These are phyloP conservation scores for Petunia axillaris DNA, from an alignment of 257 asterid genomes.

Conservation along the genomic window DNA sequence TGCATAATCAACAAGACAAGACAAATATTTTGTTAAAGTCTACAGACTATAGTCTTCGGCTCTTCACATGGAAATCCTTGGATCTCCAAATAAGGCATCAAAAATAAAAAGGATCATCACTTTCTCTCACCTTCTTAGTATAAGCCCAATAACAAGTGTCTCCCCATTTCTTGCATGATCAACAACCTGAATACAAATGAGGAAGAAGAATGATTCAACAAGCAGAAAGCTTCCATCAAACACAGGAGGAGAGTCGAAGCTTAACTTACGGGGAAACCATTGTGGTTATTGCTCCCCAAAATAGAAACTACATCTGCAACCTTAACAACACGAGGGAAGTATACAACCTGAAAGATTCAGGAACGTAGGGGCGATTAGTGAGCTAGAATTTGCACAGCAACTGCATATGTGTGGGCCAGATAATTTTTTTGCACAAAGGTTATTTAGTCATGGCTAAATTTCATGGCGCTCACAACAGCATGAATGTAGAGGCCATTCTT, in stretches of 20 bases:
- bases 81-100: not conserved
- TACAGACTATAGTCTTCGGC: not conserved
- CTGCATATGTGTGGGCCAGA: not conserved
- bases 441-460: not conserved
- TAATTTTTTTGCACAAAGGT: not conserved
- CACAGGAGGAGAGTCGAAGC: constrained; percentile 26
- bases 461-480: not conserved
- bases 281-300: constrained; percentile 87
- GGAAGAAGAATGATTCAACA: constrained; percentile 26
- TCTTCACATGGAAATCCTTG: not conserved
- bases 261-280: constrained; percentile 91
- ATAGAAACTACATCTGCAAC: constrained; percentile 83
- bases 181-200: constrained; percentile 61
- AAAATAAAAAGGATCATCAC: constrained; percentile 12
- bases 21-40: not conserved
- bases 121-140: constrained; percentile 75
- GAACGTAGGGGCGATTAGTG: constrained; percentile 9
- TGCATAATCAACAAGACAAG: constrained; percentile 43
- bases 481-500: not conserved
- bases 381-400: constrained; percentile 27
- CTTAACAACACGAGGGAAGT: constrained; percentile 89
- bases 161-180: constrained; percentile 91
- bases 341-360: constrained; percentile 66
- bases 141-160: constrained; percentile 91
- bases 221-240: constrained; percentile 9